Conservation (phyloP, 108 stramenopile species). For the Skeletonema potamos region DNA sequence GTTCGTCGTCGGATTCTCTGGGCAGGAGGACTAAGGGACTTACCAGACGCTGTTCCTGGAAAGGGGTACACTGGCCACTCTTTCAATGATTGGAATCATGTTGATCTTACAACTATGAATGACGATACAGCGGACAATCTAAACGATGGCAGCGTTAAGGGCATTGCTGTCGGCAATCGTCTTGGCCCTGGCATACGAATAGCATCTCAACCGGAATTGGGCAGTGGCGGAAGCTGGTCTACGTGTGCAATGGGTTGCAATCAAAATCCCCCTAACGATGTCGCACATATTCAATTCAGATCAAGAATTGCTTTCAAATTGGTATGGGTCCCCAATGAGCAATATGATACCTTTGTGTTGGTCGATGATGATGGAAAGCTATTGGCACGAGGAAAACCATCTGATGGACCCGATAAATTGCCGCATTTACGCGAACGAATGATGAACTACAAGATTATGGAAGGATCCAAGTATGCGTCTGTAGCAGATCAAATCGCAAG, state of each 20-base stretch:
- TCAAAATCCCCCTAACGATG: conserved; percentile 84
- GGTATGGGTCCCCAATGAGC: conserved; percentile 87
- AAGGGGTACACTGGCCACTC: conserved; percentile 90
- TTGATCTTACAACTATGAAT: conserved; percentile 87
- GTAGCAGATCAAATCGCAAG: conserved; percentile 59
- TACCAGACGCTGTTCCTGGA: conserved; percentile 72
- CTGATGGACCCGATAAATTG: conserved; percentile 46
- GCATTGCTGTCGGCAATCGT: conserved; percentile 78
- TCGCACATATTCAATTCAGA: conserved; percentile 89
- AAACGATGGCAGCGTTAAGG: conserved; percentile 77
- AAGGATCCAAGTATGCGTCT: conserved; percentile 79
- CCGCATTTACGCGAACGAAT: conserved; percentile 74
- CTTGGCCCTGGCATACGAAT: conserved; percentile 83
- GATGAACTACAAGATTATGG: conserved; percentile 76
- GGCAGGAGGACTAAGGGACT: conserved; percentile 87
- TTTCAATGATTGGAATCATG: conserved; percentile 93
- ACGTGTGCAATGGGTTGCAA: conserved; percentile 86
- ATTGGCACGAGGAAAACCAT: conserved; percentile 47
- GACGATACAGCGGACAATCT: conserved; percentile 69
- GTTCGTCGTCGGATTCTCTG: conserved; percentile 83
- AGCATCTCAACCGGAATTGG: conserved; percentile 82
- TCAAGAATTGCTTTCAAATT: conserved; percentile 88
- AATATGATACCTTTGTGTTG: conserved; percentile 81
- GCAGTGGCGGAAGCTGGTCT: conserved; percentile 87
- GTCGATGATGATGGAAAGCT: conserved; percentile 83